phyloP scores from a whole-genome alignment of 176 grass and related monocot species.

The Zizania latifolia region DNA sequence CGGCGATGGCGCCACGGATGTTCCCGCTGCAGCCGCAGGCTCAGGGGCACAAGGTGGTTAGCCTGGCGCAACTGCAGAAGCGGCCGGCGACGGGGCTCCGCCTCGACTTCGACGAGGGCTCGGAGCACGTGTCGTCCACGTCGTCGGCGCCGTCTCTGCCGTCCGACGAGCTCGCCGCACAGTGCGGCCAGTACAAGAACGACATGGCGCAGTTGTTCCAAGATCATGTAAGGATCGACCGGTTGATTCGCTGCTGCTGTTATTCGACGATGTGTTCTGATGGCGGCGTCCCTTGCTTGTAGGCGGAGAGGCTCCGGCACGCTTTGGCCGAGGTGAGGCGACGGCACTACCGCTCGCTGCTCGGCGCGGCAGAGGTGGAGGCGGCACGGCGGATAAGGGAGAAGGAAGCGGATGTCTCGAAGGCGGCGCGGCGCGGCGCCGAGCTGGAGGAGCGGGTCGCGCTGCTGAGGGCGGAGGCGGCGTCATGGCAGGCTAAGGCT shows the following conservation, averaged over 20 bases:
- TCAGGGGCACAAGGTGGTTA: constrained; percentile 8
- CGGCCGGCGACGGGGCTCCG: constrained; percentile 43
- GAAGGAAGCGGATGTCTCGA: constrained; percentile 53
- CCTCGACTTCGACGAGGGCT: constrained; percentile 43
- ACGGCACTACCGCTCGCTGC: constrained; percentile 44
- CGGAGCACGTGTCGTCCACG: constrained; percentile 28
- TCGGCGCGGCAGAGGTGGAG: constrained; percentile 30
- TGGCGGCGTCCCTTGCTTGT: not conserved
- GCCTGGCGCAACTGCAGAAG: constrained; percentile 37
- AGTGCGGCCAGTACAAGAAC: constrained; percentile 40
- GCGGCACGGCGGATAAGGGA: constrained; percentile 41
- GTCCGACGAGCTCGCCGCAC: constrained; percentile 41
- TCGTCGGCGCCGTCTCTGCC: constrained; percentile 39
- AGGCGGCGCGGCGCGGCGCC: constrained; percentile 29
- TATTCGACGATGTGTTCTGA: not conserved
- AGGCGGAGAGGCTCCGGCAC: constrained; percentile 54
- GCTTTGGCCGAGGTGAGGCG: constrained; percentile 29
- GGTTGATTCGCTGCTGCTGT: not conserved
- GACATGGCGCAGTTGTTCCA: constrained; percentile 68
- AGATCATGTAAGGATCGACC: constrained; percentile 44
- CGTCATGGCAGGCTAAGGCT: constrained; percentile 66
- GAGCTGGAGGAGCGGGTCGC: constrained; percentile 59
- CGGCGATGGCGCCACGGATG: constrained; percentile 7
- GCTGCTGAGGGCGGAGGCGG: constrained; percentile 44
- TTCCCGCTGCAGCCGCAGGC: constrained; percentile 32